Conservation (phyloP, 2,329 filamentous ascomycete species). For the Akanthomyces dipterigenus region DNA sequence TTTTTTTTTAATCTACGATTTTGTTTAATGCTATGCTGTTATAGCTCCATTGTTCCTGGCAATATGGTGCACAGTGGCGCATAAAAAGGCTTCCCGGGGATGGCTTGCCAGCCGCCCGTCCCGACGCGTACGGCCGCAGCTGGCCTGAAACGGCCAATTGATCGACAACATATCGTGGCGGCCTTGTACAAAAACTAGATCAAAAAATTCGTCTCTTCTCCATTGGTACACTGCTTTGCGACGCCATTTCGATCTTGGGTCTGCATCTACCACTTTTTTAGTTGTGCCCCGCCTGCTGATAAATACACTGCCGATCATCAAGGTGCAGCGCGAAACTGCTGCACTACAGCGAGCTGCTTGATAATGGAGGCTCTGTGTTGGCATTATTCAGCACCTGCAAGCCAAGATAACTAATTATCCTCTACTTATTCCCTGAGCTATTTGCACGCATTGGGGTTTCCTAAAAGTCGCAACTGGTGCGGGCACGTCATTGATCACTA, state of each 20-base stretch:
- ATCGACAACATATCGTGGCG: not conserved
- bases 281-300: conserved; percentile 4
- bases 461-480: not conserved
- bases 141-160: not conserved
- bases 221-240: not conserved
- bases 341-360: not conserved
- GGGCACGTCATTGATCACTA: not conserved
- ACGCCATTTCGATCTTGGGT: not conserved
- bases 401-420: not conserved
- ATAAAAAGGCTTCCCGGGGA: not conserved
- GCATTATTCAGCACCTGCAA: conserved; percentile 1
- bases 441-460: not conserved
- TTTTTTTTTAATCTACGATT: not conserved
- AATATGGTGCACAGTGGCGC: not conserved
- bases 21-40: not conserved
- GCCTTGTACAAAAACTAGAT: too few relatives aligned
- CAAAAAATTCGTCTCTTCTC: too few relatives aligned
- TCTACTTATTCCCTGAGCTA: not conserved
- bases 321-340: not conserved
- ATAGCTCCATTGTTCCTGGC: not conserved
- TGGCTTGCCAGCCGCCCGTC: not conserved
- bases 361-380: not conserved
- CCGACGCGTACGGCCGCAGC: not conserved
- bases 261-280: not conserved
- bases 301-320: conserved; percentile 8